These are phyloP conservation scores for Amniculicola lignicola DNA, from an alignment of 495 filamentous ascomycete species.

Conservation along the genomic window DNA sequence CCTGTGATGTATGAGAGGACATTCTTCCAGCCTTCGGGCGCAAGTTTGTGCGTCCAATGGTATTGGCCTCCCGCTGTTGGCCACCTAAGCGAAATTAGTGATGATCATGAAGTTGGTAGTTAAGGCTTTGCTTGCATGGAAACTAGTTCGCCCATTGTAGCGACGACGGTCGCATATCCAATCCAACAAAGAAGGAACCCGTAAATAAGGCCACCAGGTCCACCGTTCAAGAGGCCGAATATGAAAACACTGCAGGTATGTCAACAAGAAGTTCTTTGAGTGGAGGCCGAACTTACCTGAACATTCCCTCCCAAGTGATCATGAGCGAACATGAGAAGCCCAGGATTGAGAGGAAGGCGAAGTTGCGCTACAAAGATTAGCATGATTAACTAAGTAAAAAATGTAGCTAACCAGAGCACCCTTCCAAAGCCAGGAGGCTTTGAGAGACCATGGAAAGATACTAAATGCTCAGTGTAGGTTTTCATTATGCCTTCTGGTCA, in stretches of 20 bases:
- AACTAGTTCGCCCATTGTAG: slow-evolving; percentile 23
- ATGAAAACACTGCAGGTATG: background rate
- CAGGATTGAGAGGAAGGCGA: slow-evolving; percentile 1
- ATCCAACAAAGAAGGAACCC: slow-evolving; percentile 10
- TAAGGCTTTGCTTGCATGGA: slow-evolving; percentile 14
- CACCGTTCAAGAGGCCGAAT: slow-evolving; percentile 14
- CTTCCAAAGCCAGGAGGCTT: background rate
- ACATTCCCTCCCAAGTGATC: slow-evolving; percentile 4
- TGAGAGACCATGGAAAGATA: background rate
- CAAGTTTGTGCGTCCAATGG: slow-evolving; percentile 46
- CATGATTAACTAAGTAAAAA: background rate
- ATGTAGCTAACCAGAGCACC: background rate
- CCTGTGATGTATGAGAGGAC: slow-evolving; percentile 33
- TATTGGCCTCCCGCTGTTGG: slow-evolving; percentile 40
- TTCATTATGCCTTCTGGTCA: too few species aligned
- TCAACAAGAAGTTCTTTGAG: background rate
- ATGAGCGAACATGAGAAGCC: slow-evolving; percentile 8
- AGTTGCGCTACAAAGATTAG: slow-evolving; percentile 1
- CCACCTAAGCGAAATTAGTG: slow-evolving; percentile 1
- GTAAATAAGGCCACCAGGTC: slow-evolving; percentile 14
- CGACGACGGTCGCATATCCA: background rate
- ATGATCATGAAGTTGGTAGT: slow-evolving; percentile 10
- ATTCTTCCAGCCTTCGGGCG: slow-evolving; percentile 4
- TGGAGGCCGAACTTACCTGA: background rate
- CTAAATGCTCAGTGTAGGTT: background rate